A percentile compares a stretch with the other conserved stretches of the same genome.
phyloP scores from a whole-genome alignment of 805 yeast species.

The Cyberlindnera maritima region DNA sequence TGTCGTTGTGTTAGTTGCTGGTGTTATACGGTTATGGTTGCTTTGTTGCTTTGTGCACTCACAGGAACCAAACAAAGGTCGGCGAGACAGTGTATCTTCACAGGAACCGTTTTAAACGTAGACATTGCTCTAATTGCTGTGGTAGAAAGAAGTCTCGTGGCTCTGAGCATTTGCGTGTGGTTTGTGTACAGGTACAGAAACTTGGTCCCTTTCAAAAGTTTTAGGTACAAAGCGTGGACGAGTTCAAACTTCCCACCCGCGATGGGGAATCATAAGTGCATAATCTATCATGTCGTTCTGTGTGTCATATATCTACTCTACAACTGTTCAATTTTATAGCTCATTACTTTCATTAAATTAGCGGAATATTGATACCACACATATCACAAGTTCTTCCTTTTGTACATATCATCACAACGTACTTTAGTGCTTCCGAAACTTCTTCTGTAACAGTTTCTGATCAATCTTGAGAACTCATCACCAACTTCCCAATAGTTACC shows the following conservation, averaged over 20 bases:
- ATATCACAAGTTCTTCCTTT: conserved; percentile 22
- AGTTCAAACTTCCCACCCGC: background rate
- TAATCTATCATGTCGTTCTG: background rate
- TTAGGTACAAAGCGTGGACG: background rate
- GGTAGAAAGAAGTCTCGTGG: background rate
- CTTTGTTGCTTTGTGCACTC: conserved; percentile 31
- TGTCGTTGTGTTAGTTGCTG: background rate
- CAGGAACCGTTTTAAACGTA: conserved; percentile 24
- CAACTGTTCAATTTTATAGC: background rate
- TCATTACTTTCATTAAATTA: background rate
- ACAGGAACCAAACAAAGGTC: conserved; percentile 85
- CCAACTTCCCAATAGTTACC: conserved; percentile 55
- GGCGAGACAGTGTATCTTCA: conserved; percentile 66
- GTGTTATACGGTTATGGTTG: background rate
- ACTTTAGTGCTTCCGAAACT: conserved; percentile 47
- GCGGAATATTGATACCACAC: background rate
- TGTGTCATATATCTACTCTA: background rate
- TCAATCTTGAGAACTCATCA: conserved; percentile 50
- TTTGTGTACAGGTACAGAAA: too few relatives aligned
- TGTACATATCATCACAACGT: conserved; percentile 52
- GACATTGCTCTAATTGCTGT: conserved; percentile 16
- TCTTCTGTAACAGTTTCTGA: conserved; percentile 53
- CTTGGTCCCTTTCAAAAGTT: background rate
- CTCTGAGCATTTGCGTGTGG: conserved; percentile 3
- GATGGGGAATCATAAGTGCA: background rate